These are phyloP conservation scores for Inga leiocalycina DNA, from an alignment of 306 rosid genomes.

Conservation along the genomic window DNA sequence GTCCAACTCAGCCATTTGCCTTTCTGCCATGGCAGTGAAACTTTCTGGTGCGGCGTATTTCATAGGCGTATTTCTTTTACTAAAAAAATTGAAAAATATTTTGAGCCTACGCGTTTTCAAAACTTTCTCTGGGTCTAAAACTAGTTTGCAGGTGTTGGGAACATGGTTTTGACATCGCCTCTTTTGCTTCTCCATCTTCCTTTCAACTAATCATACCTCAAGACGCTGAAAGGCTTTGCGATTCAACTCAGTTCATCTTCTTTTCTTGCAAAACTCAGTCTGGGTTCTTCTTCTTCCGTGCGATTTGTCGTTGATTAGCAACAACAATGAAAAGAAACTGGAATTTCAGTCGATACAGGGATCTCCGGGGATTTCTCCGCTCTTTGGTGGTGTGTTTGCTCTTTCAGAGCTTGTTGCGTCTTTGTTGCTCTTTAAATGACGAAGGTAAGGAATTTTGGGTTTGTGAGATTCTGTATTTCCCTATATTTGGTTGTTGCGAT, in stretches of 20 bases:
- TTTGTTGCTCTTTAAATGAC: constrained; percentile 57
- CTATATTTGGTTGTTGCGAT: neutral
- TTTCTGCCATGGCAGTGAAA: neutral
- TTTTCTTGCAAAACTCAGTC: constrained; percentile 5
- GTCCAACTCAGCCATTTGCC: neutral
- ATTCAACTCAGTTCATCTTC: constrained; percentile 5
- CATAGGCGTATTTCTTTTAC: neutral
- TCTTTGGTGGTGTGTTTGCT: constrained; percentile 41
- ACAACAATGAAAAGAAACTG: constrained; percentile 36
- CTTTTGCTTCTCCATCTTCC: neutral
- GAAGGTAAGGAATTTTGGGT: constrained; percentile 50
- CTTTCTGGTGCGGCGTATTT: neutral
- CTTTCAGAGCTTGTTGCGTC: constrained; percentile 44
- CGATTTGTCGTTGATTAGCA: neutral
- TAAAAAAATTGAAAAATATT: neutral
- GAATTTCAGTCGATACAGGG: constrained; percentile 41
- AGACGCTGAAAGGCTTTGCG: neutral
- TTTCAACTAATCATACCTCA: neutral
- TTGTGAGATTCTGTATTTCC: neutral
- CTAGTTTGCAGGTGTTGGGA: constrained; percentile 28
- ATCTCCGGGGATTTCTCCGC: constrained; percentile 33
- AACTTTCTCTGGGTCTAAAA: constrained; percentile 30
- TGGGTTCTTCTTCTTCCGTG: constrained; percentile 27
- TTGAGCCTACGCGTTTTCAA: constrained; percentile 55
- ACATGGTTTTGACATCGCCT: constrained; percentile 36